Base-by-base conservation (phyloP, 352 stramenopile genomes). In the Globisporangium canariense region DNA sequence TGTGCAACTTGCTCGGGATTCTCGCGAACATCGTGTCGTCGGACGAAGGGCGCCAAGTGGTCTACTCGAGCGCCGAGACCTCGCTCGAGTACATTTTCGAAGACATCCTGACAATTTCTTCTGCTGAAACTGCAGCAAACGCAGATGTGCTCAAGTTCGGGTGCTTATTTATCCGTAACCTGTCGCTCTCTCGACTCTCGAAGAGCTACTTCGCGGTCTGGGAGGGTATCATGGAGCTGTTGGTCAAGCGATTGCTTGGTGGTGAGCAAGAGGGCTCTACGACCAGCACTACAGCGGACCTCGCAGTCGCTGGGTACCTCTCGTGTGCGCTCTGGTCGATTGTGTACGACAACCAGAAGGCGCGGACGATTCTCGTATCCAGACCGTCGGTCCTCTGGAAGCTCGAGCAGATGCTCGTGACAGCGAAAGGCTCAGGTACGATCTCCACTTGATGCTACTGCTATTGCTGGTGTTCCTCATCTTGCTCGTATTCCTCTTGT, bases 291-390 rank as follows among this genome's bases (percentile, higher is more conserved):
- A 7, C 25, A 41, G 45, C 32, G 20, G 34, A 0, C 18, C 1
- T 40, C 10, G 5, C 63, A 3, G 30, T 58, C 5, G 32, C 46
- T 20, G 20, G 40, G 25, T 55, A 57, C 34, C 54, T 89, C 2
- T 78, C 79, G 3, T 68, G 71, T 1, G 62, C 82, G 36, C 70
- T 91, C 2, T 77, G 79, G 72, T 77, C 78, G 11, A 66, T 90
- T 43, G 67, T 88, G 25, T 86, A 78, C 38, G 83, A 91, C 70
- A 88, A 88, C 61, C 80, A 90, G 41, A 81, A 85, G 51, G 77
- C 81, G 2, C 70, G 79, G 11, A 71, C 83, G 1, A 52, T 81
- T 32, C 34, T 91, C 8, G 54, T 79, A 18, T 62, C 71, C 2
- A 69, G 50, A 43, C 71, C 74, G 34, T 40, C 64, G 4, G 64